phyloP scores from a whole-genome alignment of 1,139 yeast genomes.

The Kodamaea anthophila region DNA sequence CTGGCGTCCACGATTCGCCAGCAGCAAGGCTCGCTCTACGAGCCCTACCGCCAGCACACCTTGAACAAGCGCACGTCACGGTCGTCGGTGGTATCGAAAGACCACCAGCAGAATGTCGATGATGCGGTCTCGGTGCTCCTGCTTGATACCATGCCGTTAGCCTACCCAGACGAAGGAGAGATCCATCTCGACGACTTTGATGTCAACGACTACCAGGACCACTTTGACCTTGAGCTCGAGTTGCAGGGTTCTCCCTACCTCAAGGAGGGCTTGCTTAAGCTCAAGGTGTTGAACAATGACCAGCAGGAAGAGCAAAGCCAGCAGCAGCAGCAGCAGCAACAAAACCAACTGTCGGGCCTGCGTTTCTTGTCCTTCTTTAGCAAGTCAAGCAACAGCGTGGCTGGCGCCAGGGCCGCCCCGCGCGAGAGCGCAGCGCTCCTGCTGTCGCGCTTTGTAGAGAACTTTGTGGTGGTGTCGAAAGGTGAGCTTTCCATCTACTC shows the following conservation, averaged over 20 bases:
- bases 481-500: constrained; percentile 52
- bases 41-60: constrained; percentile 4
- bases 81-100: constrained; percentile 26
- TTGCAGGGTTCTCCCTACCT: constrained; percentile 73
- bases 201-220: constrained; percentile 42
- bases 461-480: constrained; percentile 52
- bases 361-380: constrained; percentile 24
- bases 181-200: constrained; percentile 33
- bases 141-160: constrained; percentile 28
- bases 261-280: constrained; percentile 65
- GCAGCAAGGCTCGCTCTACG: constrained; percentile 1
- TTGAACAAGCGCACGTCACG: constrained; percentile 32
- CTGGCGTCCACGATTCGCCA: constrained; percentile 8
- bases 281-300: constrained; percentile 40
- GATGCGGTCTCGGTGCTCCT: constrained; percentile 34
- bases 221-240: constrained; percentile 55
- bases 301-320: constrained; percentile 25
- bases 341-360: constrained; percentile 10
- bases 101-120: constrained; percentile 12
- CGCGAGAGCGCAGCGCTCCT: constrained; percentile 8
- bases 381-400: constrained; percentile 10
- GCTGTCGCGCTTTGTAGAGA: constrained; percentile 35
- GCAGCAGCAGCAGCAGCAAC: constrained; percentile 11
- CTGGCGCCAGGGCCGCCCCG: constrained; percentile 6
- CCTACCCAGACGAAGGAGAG: constrained; percentile 11